Evolutionary conservation across 2,329 filamentous ascomycete genomes (phyloP), one percentile per base, ranked within the genome.

Genomic region (Trematosphaeria pertusa): DNA sequence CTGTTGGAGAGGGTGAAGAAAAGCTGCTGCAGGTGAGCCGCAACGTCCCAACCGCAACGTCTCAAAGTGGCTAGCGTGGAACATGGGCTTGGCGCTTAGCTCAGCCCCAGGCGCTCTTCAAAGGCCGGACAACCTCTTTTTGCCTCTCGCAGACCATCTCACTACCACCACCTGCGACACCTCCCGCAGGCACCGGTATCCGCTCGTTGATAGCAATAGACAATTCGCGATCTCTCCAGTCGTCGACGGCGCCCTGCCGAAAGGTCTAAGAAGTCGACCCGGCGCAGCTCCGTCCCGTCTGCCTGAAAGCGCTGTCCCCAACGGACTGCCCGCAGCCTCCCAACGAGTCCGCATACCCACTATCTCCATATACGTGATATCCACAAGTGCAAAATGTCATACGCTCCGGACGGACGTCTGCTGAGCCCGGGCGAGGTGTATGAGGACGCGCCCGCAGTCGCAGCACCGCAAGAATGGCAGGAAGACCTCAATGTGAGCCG

Each of bases 401-500:
- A 57, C 59, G 62, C 64, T 19, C 64, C 66, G 38, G 61, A 69
- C 34, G 67, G 67, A 46, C 67, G 66, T 44, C 54, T 66, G 37
- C 75, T 73, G 50, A 78, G 67, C 49, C 76, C 73, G 30, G 76
- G 73, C 59, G 77, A 73, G 57, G 71, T 76, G 21, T 74, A 69
- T 48, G 72, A 71, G 40, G 67, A 64, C 40, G 69, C 60, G 62
- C 44, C 56, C 44, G 70, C 67, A 21, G 62, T 59, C 35, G 62
- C 68, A 35, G 55, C 60, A 33, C 56, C 62, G 28, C 54, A 78
- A 37, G 70, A 78, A 54, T 96, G 86, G 80, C 84, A 85, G 65
- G 87, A 96, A 71, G 94, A 97, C 60, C 81, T 97, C 48, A 95
- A 90, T 71, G 87, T 91, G n/a, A n/a, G n/a, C n/a, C n/a, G n/a